Evolutionary conservation across 2,329 filamentous ascomycete species (phyloP), one percentile per base, ranked within the genome.

Genomic region (Atkinsonella hypoxylon): DNA sequence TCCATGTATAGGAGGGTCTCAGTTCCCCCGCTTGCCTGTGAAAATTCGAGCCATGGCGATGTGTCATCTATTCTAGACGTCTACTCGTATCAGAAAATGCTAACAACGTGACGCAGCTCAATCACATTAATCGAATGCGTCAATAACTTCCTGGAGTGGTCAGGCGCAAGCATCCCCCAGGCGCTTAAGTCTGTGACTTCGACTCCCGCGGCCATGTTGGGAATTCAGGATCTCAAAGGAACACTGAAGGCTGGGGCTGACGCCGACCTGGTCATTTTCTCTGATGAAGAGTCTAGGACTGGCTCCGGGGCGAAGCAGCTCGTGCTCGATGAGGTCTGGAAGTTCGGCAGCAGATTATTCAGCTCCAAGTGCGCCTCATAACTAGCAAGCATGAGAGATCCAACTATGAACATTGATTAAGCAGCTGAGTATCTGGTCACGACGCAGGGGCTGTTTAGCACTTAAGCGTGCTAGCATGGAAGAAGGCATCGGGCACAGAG

Each of bases 101-200:
- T 57, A 45, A 58, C 50, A 26, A 10, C 9, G 13, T 18, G n/a
- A 3, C 10, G 40, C 48, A 84, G 80, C 58, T 82, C 81, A 41
- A 81, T 83, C 48, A 83, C 83, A 7, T 73, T 94, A n/a, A 76
- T 90, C 40, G 85, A 91, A 58, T 93, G 88, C 59, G 81, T 90
- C 50, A 85, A 82, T 61, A 93, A 93, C 66, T 90, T 93, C 64
- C 72, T 88, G 57, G 77, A 76, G 52, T 91, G 84, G 83, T 83
- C 83, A 1, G 84, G 83, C 13, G 77, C 79, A 5, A 75, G 74
- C 36, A 75, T 90, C 36, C 79, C 85, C 0, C 76, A 83, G 60
- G 86, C 83, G 1, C 67, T 93, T 44, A 78, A 77, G 55, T 78
- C 85, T 9, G 87, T 90, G 31, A 93, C 88, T 0, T 72, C 77